A percentile compares a stretch with the other conserved stretches of the same genome.
phyloP scores from a whole-genome alignment of 2,329 filamentous ascomycete species.

The Ceratocystiopsis sp. region DNA sequence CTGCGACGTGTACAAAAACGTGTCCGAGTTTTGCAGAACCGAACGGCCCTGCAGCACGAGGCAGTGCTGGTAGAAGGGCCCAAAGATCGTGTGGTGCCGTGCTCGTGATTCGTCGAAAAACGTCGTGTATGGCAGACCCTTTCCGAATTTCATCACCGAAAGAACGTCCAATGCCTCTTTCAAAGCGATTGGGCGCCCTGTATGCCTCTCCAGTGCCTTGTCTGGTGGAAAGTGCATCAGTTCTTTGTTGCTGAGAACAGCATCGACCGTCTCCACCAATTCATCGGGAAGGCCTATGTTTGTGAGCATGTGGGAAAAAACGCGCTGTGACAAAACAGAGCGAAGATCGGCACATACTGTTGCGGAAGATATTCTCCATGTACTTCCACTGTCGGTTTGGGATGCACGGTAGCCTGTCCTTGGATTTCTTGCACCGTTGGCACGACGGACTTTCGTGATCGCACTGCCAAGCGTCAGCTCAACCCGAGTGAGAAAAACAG shows the following conservation, averaged over 20 bases:
- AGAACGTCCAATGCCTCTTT: neutral
- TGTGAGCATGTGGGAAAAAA: neutral
- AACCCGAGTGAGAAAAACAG: neutral
- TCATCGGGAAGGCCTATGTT: neutral
- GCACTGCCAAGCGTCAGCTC: neutral
- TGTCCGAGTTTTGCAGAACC: neutral
- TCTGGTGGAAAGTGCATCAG: neutral
- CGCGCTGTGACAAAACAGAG: neutral
- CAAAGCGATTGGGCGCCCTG: neutral
- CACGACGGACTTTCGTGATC: too few relatives aligned
- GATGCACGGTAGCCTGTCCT: too few relatives aligned
- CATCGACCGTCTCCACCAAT: neutral
- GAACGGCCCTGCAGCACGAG: conserved; percentile 1
- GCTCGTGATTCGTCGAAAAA: neutral
- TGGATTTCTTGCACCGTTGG: too few relatives aligned
- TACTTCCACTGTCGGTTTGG: too few relatives aligned
- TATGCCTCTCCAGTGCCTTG: neutral
- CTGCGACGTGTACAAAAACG: neutral
- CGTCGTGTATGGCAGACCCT: neutral
- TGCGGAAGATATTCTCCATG: conserved; percentile 2
- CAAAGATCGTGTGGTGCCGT: neutral
- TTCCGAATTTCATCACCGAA: neutral
- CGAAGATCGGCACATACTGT: neutral
- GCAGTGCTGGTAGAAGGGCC: conserved; percentile 1
- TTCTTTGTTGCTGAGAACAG: neutral